A percentile compares a stretch with the other conserved stretches of the same genome.
phyloP scores from a whole-genome alignment of 352 stramenopile genomes.

The Peronospora farinosa region DNA sequence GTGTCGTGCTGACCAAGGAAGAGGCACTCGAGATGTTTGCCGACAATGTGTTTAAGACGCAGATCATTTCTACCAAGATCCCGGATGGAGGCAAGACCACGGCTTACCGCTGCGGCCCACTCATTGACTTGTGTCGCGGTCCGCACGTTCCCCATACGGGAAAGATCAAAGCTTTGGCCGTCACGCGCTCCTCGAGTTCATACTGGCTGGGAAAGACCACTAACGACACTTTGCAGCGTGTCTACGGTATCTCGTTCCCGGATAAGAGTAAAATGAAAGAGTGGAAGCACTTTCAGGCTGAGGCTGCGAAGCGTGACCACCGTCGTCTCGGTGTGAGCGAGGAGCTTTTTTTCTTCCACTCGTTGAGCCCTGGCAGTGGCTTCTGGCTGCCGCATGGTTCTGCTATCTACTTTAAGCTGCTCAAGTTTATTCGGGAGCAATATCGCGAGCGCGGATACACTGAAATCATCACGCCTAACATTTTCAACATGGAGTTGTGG shows the following conservation, averaged over 20 bases:
- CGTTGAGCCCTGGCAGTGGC: slow-evolving; percentile 90
- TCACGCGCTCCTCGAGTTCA: slow-evolving; percentile 91
- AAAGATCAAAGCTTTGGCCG: slow-evolving; percentile 93
- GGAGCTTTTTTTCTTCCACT: slow-evolving; percentile 93
- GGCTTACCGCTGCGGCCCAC: slow-evolving; percentile 93
- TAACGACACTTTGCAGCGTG: slow-evolving; percentile 94
- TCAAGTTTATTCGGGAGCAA: slow-evolving; percentile 93
- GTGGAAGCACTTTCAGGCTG: slow-evolving; percentile 93
- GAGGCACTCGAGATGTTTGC: slow-evolving; percentile 97
- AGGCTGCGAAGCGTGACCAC: slow-evolving; percentile 96
- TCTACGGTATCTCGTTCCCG: slow-evolving; percentile 98
- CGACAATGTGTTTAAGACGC: slow-evolving; percentile 98
- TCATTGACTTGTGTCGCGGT: slow-evolving; percentile 97
- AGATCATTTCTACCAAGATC: slow-evolving; percentile 96
- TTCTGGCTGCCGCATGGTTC: slow-evolving; percentile 96
- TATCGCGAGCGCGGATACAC: slow-evolving; percentile 62
- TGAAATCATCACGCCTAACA: slow-evolving; percentile 97
- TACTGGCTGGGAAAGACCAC: slow-evolving; percentile 97
- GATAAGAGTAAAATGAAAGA: slow-evolving; percentile 97
- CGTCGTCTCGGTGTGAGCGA: slow-evolving; percentile 90
- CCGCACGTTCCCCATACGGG: slow-evolving; percentile 95
- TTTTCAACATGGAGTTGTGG: slow-evolving; percentile 98
- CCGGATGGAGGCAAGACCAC: slow-evolving; percentile 94
- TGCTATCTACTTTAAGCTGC: slow-evolving; percentile 96
- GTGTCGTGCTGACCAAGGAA: slow-evolving; percentile 97